Evolutionary conservation across 805 yeast species (phyloP).

Genomic region (Starmera quercuum): DNA sequence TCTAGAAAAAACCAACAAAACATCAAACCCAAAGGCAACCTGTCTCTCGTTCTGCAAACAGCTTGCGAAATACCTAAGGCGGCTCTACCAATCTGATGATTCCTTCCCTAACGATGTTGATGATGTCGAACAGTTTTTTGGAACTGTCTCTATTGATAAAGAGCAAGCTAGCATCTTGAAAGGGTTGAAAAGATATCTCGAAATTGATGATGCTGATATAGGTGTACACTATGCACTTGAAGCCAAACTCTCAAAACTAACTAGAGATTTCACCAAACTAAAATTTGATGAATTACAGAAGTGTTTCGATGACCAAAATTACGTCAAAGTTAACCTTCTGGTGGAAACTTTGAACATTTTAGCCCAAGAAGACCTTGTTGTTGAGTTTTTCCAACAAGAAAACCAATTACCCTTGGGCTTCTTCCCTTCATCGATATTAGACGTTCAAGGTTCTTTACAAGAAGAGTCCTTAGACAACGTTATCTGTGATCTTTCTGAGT

Average conservation of each 20-base stretch:
- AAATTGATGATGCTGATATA: slow-evolving; percentile 16
- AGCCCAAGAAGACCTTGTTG: slow-evolving; percentile 28
- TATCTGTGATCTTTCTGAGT: slow-evolving; percentile 19
- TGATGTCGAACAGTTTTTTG: background rate
- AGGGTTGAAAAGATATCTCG: slow-evolving; percentile 10
- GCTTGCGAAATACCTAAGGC: background rate
- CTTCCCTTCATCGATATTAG: slow-evolving; percentile 20
- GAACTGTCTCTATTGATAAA: background rate
- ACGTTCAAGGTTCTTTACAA: slow-evolving; percentile 14
- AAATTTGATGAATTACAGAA: slow-evolving; percentile 15
- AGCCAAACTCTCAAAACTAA: slow-evolving; percentile 7
- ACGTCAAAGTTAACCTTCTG: slow-evolving; percentile 12
- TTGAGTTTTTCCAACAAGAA: slow-evolving; percentile 33
- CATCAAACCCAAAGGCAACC: slow-evolving; percentile 13
- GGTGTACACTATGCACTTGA: slow-evolving; percentile 3
- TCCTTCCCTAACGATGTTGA: background rate
- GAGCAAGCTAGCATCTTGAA: slow-evolving; percentile 16
- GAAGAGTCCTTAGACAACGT: slow-evolving; percentile 16
- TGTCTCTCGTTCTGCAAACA: background rate
- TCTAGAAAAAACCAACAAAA: slow-evolving; percentile 8
- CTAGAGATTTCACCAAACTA: slow-evolving; percentile 8
- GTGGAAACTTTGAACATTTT: slow-evolving; percentile 19
- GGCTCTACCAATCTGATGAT: background rate
- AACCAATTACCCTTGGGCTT: slow-evolving; percentile 24
- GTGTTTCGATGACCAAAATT: slow-evolving; percentile 12